Evolutionary conservation across 2,329 filamentous ascomycete species (phyloP).

Genomic region (Albifimbria verrucaria): DNA sequence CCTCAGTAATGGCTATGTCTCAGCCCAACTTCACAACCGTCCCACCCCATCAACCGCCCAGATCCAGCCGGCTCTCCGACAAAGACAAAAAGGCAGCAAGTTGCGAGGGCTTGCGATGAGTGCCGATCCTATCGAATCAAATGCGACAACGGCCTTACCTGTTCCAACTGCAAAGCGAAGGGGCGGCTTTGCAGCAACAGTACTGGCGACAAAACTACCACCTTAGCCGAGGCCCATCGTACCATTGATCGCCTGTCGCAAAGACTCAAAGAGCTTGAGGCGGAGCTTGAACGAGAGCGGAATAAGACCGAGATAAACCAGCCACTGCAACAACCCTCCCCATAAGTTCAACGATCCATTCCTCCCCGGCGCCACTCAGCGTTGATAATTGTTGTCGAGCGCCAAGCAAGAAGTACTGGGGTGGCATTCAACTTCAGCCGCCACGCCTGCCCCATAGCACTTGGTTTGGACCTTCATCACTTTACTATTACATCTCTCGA

Average conservation of each 20-base stretch:
- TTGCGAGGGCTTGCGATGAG: slow-evolving; percentile 26
- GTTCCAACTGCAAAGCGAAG: slow-evolving; percentile 14
- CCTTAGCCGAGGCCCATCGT: neutral
- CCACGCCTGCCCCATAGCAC: slow-evolving; percentile 1
- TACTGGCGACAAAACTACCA: neutral
- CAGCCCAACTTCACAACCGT: too few relatives aligned
- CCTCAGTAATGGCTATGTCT: too few relatives aligned
- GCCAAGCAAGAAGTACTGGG: neutral
- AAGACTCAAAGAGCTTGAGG: slow-evolving; percentile 14
- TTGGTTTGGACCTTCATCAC: slow-evolving; percentile 19
- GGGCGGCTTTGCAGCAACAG: neutral
- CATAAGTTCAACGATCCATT: neutral
- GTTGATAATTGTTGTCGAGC: neutral
- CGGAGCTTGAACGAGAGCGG: slow-evolving; percentile 9
- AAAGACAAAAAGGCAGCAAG: slow-evolving; percentile 19
- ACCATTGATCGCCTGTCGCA: slow-evolving; percentile 13
- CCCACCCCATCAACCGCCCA: too few relatives aligned
- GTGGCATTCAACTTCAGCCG: slow-evolving; percentile 11
- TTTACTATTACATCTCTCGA: slow-evolving; percentile 17
- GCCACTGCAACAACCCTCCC: neutral
- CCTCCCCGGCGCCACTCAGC: neutral
- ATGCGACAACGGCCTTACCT: slow-evolving; percentile 23
- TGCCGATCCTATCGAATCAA: slow-evolving; percentile 25
- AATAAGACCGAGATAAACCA: neutral
- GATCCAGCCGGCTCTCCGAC: neutral